Evolutionary conservation across 352 stramenopile genomes (phyloP), one percentile per base, ranked within the genome.

Genomic region (Globisporangium cederbergense): DNA sequence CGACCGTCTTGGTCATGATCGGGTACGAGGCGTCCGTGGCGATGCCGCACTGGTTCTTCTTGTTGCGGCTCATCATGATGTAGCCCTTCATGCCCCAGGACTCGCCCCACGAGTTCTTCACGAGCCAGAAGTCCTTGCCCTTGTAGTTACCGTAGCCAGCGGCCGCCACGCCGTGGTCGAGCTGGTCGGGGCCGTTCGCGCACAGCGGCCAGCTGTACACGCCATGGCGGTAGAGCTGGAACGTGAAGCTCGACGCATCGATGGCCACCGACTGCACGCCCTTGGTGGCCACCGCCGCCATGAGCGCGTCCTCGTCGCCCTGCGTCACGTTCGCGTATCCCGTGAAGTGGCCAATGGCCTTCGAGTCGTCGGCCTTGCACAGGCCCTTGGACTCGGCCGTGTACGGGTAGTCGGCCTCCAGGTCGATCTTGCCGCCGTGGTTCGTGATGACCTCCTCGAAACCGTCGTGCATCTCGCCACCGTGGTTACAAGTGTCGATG

Each of bases 141-240:
- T 93, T 79, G 58, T 97, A 90, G 9, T 71, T 71, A 30, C 93
- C 96, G 66, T 99, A 99, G 30, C 96, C 96, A 22, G 97, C 96
- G 32, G 96, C 81, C 2, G 93, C 68, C 8, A 99, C 96, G 60
- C 89, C 95, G 74, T 99, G 97, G 68, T 99, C 96, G 28, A 99
- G 78, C 64, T 83, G 76, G 55, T 89, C 78, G 2, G 57, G 30
- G 8, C 40, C 40, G 10, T 75, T 80, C 36, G 62, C 65, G 57
- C 76, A 83, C 18, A 76, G 52, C 47, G 71, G 65, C 70, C 75
- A 81, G 50, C 38, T 71, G 58, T 90, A 94, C 4, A 94, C 83
- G 28, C 86, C 86, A 28, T 71, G 64, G 56, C 83, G 83, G 72
- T 94, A 94, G 50, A 94, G 79, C 68, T 94, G 86, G 66, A 94